phyloP scores from a whole-genome alignment of 768 basidiomycete species.

The Crassisporium funariophilum region DNA sequence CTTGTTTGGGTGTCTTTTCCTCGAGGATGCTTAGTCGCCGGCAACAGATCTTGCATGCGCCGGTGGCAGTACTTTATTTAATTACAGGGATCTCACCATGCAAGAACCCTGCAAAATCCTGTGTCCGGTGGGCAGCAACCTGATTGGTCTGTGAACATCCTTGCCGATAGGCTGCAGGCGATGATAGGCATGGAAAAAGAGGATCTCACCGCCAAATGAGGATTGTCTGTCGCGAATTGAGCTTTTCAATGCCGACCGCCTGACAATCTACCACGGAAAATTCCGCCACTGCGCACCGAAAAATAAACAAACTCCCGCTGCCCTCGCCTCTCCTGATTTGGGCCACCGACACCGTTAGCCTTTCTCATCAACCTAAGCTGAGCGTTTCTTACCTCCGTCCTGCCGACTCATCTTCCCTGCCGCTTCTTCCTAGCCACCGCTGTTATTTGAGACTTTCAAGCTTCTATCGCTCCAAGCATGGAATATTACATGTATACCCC shows the following conservation, averaged over 20 bases:
- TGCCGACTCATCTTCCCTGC: constrained; percentile 8
- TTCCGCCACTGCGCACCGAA: constrained; percentile 12
- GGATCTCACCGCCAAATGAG: constrained; percentile 7
- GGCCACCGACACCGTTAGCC: no score
- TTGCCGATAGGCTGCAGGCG: constrained; percentile 15
- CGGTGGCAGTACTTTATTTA: constrained; percentile 35
- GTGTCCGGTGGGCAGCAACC: constrained; percentile 10
- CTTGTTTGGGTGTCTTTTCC: constrained; percentile 24
- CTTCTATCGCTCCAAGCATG: no score
- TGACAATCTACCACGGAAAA: constrained; percentile 19
- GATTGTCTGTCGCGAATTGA: constrained; percentile 3
- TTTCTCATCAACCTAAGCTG: constrained; percentile 9
- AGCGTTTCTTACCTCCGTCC: constrained; percentile 9
- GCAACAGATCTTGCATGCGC: constrained; percentile 35
- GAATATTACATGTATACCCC: no score
- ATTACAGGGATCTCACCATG: constrained; percentile 25
- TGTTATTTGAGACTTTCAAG: no score
- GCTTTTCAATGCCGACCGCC: no score
- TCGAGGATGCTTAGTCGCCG: constrained; percentile 43
- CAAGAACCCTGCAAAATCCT: constrained; percentile 24
- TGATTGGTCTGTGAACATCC: constrained; percentile 20
- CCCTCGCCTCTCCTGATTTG: no score
- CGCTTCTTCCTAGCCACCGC: constrained; percentile 2
- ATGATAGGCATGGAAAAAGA: constrained; percentile 9
- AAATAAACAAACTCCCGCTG: constrained; percentile 14